These are phyloP conservation scores for Aspergillus incahuasiensis DNA, from an alignment of 495 filamentous ascomycete genomes.

Conservation along the genomic window DNA sequence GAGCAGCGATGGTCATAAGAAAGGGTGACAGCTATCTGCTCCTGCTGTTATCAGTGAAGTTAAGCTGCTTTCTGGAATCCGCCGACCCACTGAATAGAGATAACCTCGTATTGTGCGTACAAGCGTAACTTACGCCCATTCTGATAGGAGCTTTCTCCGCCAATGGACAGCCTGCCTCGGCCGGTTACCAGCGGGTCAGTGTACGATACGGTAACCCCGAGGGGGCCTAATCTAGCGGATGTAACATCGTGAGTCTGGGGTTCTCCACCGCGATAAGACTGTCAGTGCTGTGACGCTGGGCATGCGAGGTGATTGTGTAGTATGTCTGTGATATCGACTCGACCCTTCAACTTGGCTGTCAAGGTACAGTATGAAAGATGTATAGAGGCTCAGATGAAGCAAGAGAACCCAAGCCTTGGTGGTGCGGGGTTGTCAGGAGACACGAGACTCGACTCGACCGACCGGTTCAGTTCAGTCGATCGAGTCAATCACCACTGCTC, in stretches of 20 bases:
- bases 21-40: neutral
- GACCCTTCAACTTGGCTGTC: too few species aligned
- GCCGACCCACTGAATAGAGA: neutral
- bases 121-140: neutral
- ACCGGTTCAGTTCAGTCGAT: too few species aligned
- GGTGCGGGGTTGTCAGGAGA: slow-evolving; percentile 1
- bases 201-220: neutral
- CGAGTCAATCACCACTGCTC: neutral
- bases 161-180: neutral
- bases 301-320: too few species aligned
- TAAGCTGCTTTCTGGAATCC: neutral
- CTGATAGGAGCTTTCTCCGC: slow-evolving; percentile 2
- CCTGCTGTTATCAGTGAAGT: neutral
- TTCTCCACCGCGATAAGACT: slow-evolving; percentile 8
- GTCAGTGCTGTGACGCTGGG: neutral
- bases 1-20: neutral
- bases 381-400: neutral
- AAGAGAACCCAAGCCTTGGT: neutral
- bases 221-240: neutral
- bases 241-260: slow-evolving; percentile 8
- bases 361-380: neutral
- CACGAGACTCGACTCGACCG: neutral
- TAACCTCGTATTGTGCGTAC: neutral
- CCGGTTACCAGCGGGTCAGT: slow-evolving; percentile 1
- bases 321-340: neutral